Conservation (phyloP, 352 stramenopile genomes). For the Globisporangium paroecandrum region DNA sequence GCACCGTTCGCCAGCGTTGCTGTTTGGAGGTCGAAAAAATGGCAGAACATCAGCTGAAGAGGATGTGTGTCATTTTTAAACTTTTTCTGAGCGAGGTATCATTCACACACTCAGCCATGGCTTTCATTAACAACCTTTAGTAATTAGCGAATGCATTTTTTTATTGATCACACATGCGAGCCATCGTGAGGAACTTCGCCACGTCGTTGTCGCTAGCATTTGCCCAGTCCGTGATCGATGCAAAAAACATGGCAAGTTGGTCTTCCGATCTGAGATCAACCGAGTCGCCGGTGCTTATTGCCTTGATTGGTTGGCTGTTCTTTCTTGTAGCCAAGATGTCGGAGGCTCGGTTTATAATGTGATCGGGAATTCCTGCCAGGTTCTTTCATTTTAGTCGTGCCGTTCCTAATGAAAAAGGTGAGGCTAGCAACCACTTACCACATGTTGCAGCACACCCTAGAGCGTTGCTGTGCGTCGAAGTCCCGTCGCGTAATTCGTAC, state of each 20-base stretch:
- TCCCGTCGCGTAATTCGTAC: conserved; percentile 57
- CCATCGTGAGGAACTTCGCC: conserved; percentile 50
- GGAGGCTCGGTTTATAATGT: conserved; percentile 41
- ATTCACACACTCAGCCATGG: not conserved
- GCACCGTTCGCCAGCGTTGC: not conserved
- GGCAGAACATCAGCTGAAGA: not conserved
- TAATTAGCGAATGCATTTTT: conserved; percentile 21
- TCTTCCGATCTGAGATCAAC: conserved; percentile 36
- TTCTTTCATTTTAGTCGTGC: not conserved
- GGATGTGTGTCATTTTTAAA: not conserved
- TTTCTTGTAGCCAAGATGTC: conserved; percentile 39
- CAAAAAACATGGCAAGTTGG: conserved; percentile 41
- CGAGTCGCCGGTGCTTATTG: conserved; percentile 20
- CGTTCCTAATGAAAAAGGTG: not conserved
- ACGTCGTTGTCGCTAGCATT: conserved; percentile 36
- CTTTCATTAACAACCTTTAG: conserved; percentile 3
- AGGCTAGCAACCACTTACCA: conserved; percentile 29
- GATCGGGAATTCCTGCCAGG: conserved; percentile 38
- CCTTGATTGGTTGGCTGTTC: conserved; percentile 22
- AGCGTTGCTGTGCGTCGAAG: conserved; percentile 70
- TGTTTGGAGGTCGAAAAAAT: not conserved
- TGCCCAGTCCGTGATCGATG: conserved; percentile 52
- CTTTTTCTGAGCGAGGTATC: not conserved
- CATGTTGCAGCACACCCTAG: conserved; percentile 62
- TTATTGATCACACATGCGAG: conserved; percentile 36